Conservation (phyloP, 257 asterid species). For the Osmanthus fragrans region DNA sequence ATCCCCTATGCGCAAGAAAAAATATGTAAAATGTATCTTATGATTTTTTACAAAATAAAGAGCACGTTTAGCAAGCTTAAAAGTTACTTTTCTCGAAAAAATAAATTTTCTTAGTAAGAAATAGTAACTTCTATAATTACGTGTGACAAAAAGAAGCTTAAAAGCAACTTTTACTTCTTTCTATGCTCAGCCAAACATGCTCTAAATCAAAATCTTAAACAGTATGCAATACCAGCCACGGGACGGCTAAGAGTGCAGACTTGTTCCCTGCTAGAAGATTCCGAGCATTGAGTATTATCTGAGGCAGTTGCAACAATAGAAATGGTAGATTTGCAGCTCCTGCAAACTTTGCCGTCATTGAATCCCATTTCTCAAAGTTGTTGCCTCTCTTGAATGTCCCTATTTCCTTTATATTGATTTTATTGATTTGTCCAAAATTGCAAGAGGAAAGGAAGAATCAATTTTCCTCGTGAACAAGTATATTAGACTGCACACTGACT, state of each 20-base stretch:
- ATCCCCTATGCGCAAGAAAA: constrained; percentile 63
- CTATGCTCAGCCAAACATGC: not conserved
- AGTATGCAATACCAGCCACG: constrained; percentile 77
- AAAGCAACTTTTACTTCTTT: not conserved
- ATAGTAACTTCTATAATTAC: not conserved
- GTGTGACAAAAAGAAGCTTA: not conserved
- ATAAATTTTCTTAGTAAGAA: no score
- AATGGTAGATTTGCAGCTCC: constrained; percentile 94
- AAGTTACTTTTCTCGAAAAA: not conserved
- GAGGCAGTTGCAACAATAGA: constrained; percentile 90
- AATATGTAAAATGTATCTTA: constrained; percentile 8
- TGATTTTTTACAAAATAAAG: not conserved
- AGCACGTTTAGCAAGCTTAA: not conserved
- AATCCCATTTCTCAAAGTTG: constrained; percentile 80
- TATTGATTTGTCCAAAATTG: constrained; percentile 13
- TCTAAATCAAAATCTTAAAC: constrained; percentile 8
- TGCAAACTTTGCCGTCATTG: constrained; percentile 82
- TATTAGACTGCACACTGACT: not conserved
- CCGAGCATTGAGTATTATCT: constrained; percentile 86
- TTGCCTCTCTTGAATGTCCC: constrained; percentile 36
- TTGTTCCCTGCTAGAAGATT: constrained; percentile 80
- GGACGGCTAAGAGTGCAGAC: constrained; percentile 83
- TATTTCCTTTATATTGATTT: constrained; percentile 47
- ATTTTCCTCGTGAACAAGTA: not conserved
- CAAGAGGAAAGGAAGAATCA: constrained; percentile 9